Base-by-base conservation (phyloP, 78 protist genomes). In the Speleostelium caveatum region DNA sequence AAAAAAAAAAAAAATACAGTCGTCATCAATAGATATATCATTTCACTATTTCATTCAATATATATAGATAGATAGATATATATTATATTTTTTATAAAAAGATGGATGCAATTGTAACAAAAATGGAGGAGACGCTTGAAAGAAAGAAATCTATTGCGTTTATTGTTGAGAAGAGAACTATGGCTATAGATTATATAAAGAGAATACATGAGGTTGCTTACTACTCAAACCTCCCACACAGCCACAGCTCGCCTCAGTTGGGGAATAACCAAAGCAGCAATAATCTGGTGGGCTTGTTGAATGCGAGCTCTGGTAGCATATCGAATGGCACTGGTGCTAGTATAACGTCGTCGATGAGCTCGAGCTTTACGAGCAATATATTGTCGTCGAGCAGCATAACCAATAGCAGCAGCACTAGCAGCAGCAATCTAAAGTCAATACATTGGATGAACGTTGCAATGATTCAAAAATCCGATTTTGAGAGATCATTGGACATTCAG, bases 71-170 rank as follows among this genome's bases (percentile, higher is more conserved):
- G 53, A 45, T 14, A 6, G n/a, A 45, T 45, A 14, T 45, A 45
- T 45, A 45, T 45, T 45, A 10, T 6, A 45, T 45, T 58, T 16
- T 30, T 24, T 33, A 62, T 58, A 32, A 62, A 38, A 65, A 53
- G 39, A 80, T 80, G 89, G 89, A 80, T 42, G 89, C 89, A 30
- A 68, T 80, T n/a, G 89, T 80, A 56, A 80, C 89, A 39, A 80
- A 80, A 30, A 80, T 80, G 89, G 89, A 80, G 69, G 89, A 80
- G 65, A 80, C 89, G 26, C 59, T 80, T 22, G 89, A 80, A 30
- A 80, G 89, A 68, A 80, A 80, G 39, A 80, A 80, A 41, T 80
- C 89, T 19, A 80, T 80, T 26, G 63, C 74, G 24, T 28, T 61
- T 36, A 80, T 80, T 17, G 89, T 80, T 19, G 89, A 80, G 58